Conservation (phyloP, 768 basidiomycete species). For the Suillus ampliporus region DNA sequence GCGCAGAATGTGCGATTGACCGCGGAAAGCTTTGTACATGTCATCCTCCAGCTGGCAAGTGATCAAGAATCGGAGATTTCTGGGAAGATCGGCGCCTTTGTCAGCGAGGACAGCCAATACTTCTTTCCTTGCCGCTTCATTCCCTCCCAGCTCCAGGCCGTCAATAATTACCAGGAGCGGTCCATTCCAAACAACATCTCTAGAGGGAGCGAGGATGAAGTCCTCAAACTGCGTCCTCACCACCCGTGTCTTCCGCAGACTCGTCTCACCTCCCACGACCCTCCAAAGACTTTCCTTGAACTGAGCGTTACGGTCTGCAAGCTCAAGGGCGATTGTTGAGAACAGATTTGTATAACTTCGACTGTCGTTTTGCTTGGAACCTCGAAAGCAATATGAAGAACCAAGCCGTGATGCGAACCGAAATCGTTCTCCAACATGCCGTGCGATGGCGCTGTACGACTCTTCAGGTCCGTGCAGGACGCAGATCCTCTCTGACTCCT, state of each 20-base stretch:
- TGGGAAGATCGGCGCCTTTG: conserved; percentile 19
- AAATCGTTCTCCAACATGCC: conserved; percentile 33
- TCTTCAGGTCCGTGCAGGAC: conserved; percentile 33
- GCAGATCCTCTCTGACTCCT: conserved; percentile 24
- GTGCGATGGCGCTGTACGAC: conserved; percentile 38
- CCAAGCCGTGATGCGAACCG: conserved; percentile 34
- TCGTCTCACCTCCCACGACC: conserved; percentile 11
- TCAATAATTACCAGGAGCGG: conserved; percentile 43
- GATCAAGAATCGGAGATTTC: conserved; percentile 30
- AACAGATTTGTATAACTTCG: conserved; percentile 32
- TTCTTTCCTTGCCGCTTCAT: conserved; percentile 19
- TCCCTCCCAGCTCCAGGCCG: conserved; percentile 36
- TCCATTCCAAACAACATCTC: conserved; percentile 27
- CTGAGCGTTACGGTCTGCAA: conserved; percentile 36
- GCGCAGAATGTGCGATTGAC: conserved; percentile 15
- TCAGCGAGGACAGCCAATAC: conserved; percentile 27
- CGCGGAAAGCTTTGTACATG: conserved; percentile 13
- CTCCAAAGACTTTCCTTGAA: conserved; percentile 23
- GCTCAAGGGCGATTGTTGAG: conserved; percentile 37
- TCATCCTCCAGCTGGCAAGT: conserved; percentile 34
- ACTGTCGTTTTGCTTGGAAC: conserved; percentile 1
- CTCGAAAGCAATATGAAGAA: conserved; percentile 38
- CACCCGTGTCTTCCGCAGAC: conserved; percentile 23
- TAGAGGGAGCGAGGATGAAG: conserved; percentile 23
- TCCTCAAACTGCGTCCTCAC: conserved; percentile 32